Base-by-base conservation (phyloP, 805 yeast species). In the Grigorovia jiainica region DNA sequence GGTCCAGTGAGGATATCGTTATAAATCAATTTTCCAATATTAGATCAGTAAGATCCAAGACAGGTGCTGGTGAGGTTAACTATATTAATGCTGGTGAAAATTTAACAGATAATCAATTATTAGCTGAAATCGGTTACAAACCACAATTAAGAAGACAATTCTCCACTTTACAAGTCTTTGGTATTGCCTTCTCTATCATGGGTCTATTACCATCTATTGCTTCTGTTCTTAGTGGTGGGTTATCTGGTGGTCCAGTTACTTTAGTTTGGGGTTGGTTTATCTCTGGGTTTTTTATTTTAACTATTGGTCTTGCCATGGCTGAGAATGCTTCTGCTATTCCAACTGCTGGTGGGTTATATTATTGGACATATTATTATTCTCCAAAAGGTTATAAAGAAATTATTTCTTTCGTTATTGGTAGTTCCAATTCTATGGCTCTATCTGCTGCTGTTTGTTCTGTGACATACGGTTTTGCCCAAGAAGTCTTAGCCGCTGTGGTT, bases 191-290 rank as follows among this genome's bases (percentile, higher is more conserved):
- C n/a, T n/a, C n/a, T n/a, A n/a, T n/a, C n/a, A n/a, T n/a, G n/a
- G n/a, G 86, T 9, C 59, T 81, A 38, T 63, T 80, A 34, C 84
- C 84, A 1, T 73, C 80, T 13, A 75, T 79, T 39, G 73, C 83
- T 0, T 73, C 83, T 3, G 67, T 71, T 23, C 53, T 79, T 20
- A 65, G 65, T 8, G 66, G 67, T 37, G 80, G 80, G 17, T 63
- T 80, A 11, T 59, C 72, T 27, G 76, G 80, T 0, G 87, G 87
- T 5, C 77, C 84, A 0, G 76, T 71, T 8, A 48, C 59, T 10
- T 67, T 78, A 43, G 67, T 79, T 3, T 82, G 87, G 87, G 82
- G 85, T 37, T 82, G 89, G 89, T 59, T 78, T 37, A 53, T 76
- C 13, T 70, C 83, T 29, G 50, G 48, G 1, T 44, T 66, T 13